These are phyloP conservation scores for Pochonia chlamydosporia DNA, from an alignment of 2,329 filamentous ascomycete species.

Conservation along the genomic window DNA sequence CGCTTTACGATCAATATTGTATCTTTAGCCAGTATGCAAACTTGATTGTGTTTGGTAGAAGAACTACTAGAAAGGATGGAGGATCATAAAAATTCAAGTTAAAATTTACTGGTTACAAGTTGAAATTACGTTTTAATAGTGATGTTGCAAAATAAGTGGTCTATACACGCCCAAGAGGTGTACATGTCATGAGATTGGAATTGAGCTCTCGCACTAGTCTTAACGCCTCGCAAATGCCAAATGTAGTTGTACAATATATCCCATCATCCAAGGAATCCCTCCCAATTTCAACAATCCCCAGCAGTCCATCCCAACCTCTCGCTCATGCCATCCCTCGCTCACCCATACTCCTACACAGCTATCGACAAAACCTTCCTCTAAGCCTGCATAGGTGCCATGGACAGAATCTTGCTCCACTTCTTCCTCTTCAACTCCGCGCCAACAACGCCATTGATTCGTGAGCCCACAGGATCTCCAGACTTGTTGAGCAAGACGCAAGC, in stretches of 20 bases:
- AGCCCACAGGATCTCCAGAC: constrained; percentile 89
- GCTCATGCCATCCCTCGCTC: too few relatives aligned
- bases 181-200: constrained; percentile 5
- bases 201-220: constrained; percentile 16
- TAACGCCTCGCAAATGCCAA: constrained; percentile 30
- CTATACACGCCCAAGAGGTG: neutral
- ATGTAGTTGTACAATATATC: constrained; percentile 27
- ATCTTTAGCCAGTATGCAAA: too few relatives aligned
- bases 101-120: neutral
- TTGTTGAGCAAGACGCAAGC: constrained; percentile 97
- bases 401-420: constrained; percentile 98
- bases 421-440: constrained; percentile 83
- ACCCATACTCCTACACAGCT: too few relatives aligned
- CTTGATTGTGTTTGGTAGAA: neutral
- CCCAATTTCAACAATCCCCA: neutral
- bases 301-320: too few relatives aligned
- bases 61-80: neutral
- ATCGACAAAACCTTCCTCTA: constrained; percentile 21
- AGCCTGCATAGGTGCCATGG: constrained; percentile 72
- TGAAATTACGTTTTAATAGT: neutral
- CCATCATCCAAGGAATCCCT: constrained; percentile 16
- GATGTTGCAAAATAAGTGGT: neutral
- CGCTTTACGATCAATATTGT: too few relatives aligned
- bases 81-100: neutral
- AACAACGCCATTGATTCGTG: constrained; percentile 86